phyloP scores from a whole-genome alignment of 768 basidiomycete species.

The Lactarius hatsudake region DNA sequence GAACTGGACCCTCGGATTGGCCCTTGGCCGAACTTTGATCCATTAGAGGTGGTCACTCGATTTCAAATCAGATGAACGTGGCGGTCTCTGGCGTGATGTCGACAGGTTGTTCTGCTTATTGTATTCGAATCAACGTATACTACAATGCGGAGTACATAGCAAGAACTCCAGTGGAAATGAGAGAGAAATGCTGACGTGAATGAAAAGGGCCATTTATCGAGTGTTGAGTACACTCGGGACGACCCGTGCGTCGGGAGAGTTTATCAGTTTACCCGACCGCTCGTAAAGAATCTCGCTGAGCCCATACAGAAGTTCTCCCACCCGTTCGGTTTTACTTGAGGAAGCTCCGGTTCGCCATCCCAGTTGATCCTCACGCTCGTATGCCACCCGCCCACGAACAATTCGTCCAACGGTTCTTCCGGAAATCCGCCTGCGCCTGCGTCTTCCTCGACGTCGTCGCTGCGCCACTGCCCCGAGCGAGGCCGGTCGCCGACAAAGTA shows the following conservation, averaged over 20 bases:
- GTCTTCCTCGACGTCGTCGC: background rate
- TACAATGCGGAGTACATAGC: background rate
- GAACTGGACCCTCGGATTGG: background rate
- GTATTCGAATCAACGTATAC: background rate
- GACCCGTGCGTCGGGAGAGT: background rate
- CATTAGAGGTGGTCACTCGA: too few species aligned
- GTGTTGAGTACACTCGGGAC: too few species aligned
- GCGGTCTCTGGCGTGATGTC: too few species aligned
- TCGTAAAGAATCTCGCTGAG: conserved; percentile 3
- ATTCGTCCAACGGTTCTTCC: background rate
- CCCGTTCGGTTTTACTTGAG: background rate
- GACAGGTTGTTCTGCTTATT: background rate
- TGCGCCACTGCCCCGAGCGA: background rate
- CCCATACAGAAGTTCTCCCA: background rate
- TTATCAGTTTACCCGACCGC: background rate
- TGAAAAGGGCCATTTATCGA: background rate
- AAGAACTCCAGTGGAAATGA: background rate
- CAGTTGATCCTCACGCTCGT: conserved; percentile 1
- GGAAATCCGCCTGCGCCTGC: background rate
- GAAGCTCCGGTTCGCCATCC: conserved; percentile 13
- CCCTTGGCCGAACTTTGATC: too few species aligned
- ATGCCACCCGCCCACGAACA: background rate
- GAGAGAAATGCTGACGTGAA: background rate
- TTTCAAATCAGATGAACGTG: background rate
- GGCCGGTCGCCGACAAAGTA: conserved; percentile 17